phyloP scores from a whole-genome alignment of 257 asterid genomes.

The Jacaranda mimosifolia region DNA sequence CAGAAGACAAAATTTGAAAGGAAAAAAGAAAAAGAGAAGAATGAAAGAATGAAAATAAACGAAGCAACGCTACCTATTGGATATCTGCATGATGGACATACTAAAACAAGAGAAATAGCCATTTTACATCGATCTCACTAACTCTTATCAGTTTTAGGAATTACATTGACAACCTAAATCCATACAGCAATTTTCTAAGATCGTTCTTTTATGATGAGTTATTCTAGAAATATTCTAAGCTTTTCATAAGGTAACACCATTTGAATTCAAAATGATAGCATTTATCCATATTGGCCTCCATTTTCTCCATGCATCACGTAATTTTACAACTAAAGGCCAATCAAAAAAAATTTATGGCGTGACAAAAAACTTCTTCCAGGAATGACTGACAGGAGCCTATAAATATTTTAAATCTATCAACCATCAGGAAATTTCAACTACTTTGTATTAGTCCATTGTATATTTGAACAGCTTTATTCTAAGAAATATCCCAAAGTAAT shows the following conservation, averaged over 20 bases:
- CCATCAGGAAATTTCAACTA: constrained; percentile 7
- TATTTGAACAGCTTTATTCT: background rate
- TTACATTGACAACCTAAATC: constrained; percentile 13
- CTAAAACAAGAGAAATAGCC: background rate
- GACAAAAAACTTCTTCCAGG: constrained; percentile 10
- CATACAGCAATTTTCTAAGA: background rate
- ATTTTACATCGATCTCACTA: background rate
- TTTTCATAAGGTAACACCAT: background rate
- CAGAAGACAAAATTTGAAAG: background rate
- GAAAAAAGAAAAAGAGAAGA: background rate
- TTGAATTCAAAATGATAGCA: constrained; percentile 11
- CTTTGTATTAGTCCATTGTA: background rate
- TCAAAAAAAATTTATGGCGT: constrained; percentile 7
- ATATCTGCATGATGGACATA: constrained; percentile 1
- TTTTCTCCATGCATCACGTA: background rate
- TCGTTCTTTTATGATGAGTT: background rate
- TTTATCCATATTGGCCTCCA: constrained; percentile 25
- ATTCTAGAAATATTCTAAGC: background rate
- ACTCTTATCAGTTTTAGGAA: background rate
- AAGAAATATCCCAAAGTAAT: background rate
- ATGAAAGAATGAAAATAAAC: background rate
- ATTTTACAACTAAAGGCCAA: constrained; percentile 12
- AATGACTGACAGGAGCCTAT: constrained; percentile 20
- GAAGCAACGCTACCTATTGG: background rate
- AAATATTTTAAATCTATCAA: constrained; percentile 1